Evolutionary conservation across 1,284 basidiomycete species (phyloP).

Genomic region (Takashimella tepidaria): DNA sequence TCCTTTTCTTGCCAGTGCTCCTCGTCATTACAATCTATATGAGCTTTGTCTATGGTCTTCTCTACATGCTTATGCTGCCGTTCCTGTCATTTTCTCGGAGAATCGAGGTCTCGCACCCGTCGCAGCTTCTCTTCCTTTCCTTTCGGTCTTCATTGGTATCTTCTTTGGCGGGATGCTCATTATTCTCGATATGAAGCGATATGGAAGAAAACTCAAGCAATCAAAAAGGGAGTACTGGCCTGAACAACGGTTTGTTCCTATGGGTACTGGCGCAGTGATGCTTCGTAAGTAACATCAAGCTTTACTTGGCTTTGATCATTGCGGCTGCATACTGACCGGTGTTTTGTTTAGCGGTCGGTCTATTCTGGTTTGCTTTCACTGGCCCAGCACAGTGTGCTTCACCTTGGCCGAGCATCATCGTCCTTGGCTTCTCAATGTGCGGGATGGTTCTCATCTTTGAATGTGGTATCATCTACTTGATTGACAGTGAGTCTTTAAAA

Average conservation of each 20-base stretch:
- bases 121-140: constrained; percentile 9
- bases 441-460: constrained; percentile 21
- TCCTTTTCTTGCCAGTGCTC: no score
- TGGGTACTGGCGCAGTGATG: constrained; percentile 16
- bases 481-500: constrained; percentile 7
- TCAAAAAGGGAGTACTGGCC: constrained; percentile 4
- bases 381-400: constrained; percentile 17
- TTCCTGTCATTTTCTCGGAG: constrained; percentile 23
- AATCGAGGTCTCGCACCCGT: constrained; percentile 12
- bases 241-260: constrained; percentile 20
- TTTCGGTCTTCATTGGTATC: constrained; percentile 19
- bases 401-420: constrained; percentile 19
- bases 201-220: constrained; percentile 5
- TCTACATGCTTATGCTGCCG: constrained; percentile 26
- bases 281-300: constrained; percentile 1
- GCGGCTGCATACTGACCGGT: background rate
- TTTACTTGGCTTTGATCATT: no score
- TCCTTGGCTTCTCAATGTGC: constrained; percentile 17
- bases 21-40: constrained; percentile 22
- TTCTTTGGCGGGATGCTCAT: constrained; percentile 15
- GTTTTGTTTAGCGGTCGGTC: constrained; percentile 9
- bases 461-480: constrained; percentile 17
- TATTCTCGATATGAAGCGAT: constrained; percentile 19
- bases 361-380: constrained; percentile 27
- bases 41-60: constrained; percentile 22